phyloP scores from a whole-genome alignment of 2,329 filamentous ascomycete species.

The Alternaria brassicae region DNA sequence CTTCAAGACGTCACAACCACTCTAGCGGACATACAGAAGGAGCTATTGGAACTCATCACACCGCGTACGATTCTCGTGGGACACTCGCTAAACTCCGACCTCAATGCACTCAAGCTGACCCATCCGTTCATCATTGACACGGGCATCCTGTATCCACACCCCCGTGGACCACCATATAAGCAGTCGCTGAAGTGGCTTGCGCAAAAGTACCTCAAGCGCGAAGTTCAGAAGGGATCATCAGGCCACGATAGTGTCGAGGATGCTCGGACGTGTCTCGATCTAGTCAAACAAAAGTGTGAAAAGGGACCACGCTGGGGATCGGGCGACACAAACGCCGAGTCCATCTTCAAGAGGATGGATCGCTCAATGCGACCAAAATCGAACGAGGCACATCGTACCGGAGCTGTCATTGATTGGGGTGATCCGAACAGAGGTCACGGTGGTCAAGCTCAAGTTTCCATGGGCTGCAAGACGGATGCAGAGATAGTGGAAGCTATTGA shows the following conservation, averaged over 20 bases:
- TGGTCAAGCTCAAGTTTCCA: slow-evolving; percentile 61
- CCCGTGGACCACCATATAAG: slow-evolving; percentile 86
- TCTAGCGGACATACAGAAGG: slow-evolving; percentile 79
- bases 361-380: slow-evolving; percentile 60
- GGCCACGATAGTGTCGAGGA: slow-evolving; percentile 96
- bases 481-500: slow-evolving; percentile 65
- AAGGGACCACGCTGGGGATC: slow-evolving; percentile 88
- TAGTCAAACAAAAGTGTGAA: slow-evolving; percentile 95
- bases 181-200: slow-evolving; percentile 89
- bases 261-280: slow-evolving; percentile 86
- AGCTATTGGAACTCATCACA: slow-evolving; percentile 74
- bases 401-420: slow-evolving; percentile 88
- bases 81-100: slow-evolving; percentile 82
- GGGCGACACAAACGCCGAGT: slow-evolving; percentile 79
- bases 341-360: slow-evolving; percentile 82
- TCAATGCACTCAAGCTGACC: slow-evolving; percentile 82
- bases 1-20: slow-evolving; percentile 84
- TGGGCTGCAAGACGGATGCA: slow-evolving; percentile 64
- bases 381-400: slow-evolving; percentile 53
- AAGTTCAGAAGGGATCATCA: slow-evolving; percentile 81
- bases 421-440: slow-evolving; percentile 71
- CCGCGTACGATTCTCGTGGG: slow-evolving; percentile 77
- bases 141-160: slow-evolving; percentile 86
- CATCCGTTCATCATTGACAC: slow-evolving; percentile 97
- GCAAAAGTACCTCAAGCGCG: slow-evolving; percentile 82